Conservation (phyloP, 495 filamentous ascomycete genomes). For the Tetracladium marchalianum region DNA sequence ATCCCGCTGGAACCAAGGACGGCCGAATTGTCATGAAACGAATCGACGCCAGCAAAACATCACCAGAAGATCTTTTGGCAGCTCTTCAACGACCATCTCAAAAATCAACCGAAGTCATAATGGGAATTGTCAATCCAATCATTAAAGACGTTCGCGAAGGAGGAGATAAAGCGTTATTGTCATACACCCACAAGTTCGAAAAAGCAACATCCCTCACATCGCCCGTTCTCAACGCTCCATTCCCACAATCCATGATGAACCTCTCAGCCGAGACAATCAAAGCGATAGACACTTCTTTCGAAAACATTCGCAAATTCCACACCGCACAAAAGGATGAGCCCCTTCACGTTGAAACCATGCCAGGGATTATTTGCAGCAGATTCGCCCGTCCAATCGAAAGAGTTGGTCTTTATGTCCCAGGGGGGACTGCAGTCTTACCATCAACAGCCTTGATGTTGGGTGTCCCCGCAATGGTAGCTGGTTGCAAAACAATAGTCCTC, state of each 20-base stretch:
- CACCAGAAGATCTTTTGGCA: conserved; percentile 50
- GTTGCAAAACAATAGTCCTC: conserved; percentile 90
- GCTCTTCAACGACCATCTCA: conserved; percentile 83
- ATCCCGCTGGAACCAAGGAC: conserved; percentile 39
- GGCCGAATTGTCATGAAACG: conserved; percentile 75
- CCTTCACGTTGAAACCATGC: conserved; percentile 89
- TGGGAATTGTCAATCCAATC: conserved; percentile 83
- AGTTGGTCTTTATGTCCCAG: conserved; percentile 90
- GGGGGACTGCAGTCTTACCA: conserved; percentile 90
- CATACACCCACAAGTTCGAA: conserved; percentile 95
- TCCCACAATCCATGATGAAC: conserved; percentile 75
- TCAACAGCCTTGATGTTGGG: conserved; percentile 97
- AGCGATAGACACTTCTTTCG: conserved; percentile 87
- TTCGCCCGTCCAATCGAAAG: conserved; percentile 89
- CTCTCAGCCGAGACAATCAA: conserved; percentile 69
- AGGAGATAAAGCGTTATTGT: conserved; percentile 79
- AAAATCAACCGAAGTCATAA: conserved; percentile 79
- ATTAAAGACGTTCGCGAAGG: conserved; percentile 70
- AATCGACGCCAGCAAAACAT: conserved; percentile 53
- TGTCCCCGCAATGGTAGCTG: conserved; percentile 93
- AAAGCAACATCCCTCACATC: conserved; percentile 84
- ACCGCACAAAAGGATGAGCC: conserved; percentile 72
- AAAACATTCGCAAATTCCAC: conserved; percentile 92
- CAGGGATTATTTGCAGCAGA: conserved; percentile 86
- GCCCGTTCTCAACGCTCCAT: conserved; percentile 80